Evolutionary conservation across 768 basidiomycete species (phyloP), one percentile per base, ranked within the genome.

Genomic region (Pholiota conissans): DNA sequence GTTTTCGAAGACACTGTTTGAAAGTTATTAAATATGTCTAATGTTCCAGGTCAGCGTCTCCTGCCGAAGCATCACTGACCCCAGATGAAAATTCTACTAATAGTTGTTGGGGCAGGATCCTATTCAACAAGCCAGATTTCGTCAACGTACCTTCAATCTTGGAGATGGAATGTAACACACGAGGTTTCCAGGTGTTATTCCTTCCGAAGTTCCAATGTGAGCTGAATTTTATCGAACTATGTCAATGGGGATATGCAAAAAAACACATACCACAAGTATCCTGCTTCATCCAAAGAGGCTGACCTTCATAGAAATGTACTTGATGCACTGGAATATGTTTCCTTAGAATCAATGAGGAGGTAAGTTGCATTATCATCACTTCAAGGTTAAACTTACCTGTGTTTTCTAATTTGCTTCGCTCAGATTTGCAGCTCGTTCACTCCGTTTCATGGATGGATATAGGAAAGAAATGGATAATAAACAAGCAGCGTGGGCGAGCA

Each of bases 31-130:
- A n/a, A n/a, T n/a, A 52, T 76, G 74, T 54, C 58, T 62, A 18
- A 50, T 65, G 10, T 75, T 77, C 60, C 67, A 77, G n/a, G n/a
- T n/a, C n/a, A n/a, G n/a, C n/a, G 67, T 65, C 64, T 49, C 3
- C 26, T 27, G 4, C 28, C 10, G 49, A 28, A 3, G 27, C 26
- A 6, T n/a, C n/a, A n/a, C n/a, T n/a, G n/a, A n/a, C n/a, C n/a
- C n/a, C n/a, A n/a, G n/a, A n/a, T n/a, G n/a, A n/a, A n/a, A n/a
- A n/a, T n/a, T n/a, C n/a, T n/a, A 51, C n/a, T 1, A 11, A 51
- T 32, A 29, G 49, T 16, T 51, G 49, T 8, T 51, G 49, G 7
- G 7, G 49, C 1, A 24, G 29, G 4, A 51, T 51, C 1, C 14
- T 51, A 1, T 51, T 14, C 24, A 30, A 32, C 3, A 5, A 51